Evolutionary conservation across 2,329 filamentous ascomycete species (phyloP).

Genomic region (Epichloe hybrida): DNA sequence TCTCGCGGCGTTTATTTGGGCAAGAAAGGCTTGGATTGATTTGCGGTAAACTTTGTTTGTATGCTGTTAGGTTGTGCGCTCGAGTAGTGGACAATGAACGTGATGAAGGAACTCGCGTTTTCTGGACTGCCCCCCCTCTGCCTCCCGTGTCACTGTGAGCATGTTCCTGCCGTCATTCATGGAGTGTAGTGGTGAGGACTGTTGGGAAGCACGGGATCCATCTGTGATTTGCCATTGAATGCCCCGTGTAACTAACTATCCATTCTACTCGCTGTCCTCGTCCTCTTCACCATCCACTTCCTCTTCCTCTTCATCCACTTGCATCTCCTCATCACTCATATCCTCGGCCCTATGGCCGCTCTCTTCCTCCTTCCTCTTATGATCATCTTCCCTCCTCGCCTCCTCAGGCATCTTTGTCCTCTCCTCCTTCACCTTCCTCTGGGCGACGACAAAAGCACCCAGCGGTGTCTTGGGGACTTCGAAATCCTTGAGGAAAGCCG

Average conservation of each 20-base stretch:
- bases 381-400: constrained; percentile 57
- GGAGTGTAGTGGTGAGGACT: too few relatives aligned
- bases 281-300: constrained; percentile 17
- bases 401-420: constrained; percentile 70
- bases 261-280: constrained; percentile 5
- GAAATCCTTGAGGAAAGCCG: constrained; percentile 74
- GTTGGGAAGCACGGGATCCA: not conserved
- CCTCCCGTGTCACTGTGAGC: not conserved
- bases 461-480: constrained; percentile 83
- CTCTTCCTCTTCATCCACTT: constrained; percentile 13
- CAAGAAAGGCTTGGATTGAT: not conserved
- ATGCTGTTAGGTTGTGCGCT: not conserved
- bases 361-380: constrained; percentile 49
- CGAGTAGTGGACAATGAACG: not conserved
- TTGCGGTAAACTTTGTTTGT: not conserved
- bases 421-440: constrained; percentile 71
- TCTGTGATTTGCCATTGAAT: not conserved
- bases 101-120: not conserved
- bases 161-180: too few relatives aligned
- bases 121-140: too few relatives aligned
- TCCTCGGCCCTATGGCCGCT: constrained; percentile 26
- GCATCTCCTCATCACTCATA: constrained; percentile 26
- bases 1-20: not conserved
- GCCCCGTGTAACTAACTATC: not conserved
- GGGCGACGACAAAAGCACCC: constrained; percentile 76